A percentile compares a stretch with the other conserved stretches of the same genome.
Evolutionary conservation across 2,329 filamentous ascomycete species (phyloP).

Genomic region (Stachybotrys elegans): DNA sequence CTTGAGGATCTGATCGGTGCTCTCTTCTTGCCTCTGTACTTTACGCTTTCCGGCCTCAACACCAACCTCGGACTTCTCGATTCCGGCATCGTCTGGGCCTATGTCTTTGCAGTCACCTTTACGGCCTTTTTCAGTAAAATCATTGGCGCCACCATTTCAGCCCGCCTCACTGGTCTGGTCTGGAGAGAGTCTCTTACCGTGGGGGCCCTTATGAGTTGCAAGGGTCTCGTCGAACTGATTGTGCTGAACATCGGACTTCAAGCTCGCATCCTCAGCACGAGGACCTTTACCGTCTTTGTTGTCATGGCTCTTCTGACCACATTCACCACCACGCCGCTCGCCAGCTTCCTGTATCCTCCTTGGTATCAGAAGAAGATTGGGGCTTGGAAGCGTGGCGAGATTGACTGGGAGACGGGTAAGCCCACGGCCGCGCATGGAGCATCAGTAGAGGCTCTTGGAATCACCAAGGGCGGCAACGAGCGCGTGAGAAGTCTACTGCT

Average conservation of each 20-base stretch:
- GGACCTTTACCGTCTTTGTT: slow-evolving; percentile 90
- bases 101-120: slow-evolving; percentile 76
- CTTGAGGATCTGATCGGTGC: slow-evolving; percentile 85
- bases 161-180: slow-evolving; percentile 62
- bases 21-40: slow-evolving; percentile 85
- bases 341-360: slow-evolving; percentile 67
- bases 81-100: slow-evolving; percentile 79
- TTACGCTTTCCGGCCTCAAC: slow-evolving; percentile 83
- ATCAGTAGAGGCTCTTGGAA: neutral
- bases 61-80: slow-evolving; percentile 84
- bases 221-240: slow-evolving; percentile 90
- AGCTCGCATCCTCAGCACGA: slow-evolving; percentile 71
- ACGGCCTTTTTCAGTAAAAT: slow-evolving; percentile 86
- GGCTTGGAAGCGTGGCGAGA: slow-evolving; percentile 70
- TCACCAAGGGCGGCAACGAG: slow-evolving; percentile 5
- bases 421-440: neutral
- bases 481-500: slow-evolving; percentile 63
- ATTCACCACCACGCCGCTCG: slow-evolving; percentile 75
- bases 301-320: slow-evolving; percentile 90
- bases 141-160: slow-evolving; percentile 73
- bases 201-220: slow-evolving; percentile 91
- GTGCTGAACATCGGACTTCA: slow-evolving; percentile 80
- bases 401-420: slow-evolving; percentile 64
- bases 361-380: slow-evolving; percentile 49
- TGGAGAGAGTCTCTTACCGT: slow-evolving; percentile 91